A percentile compares a stretch with the other conserved stretches of the same genome.
phyloP scores from a whole-genome alignment of 2,329 filamentous ascomycete genomes.

The Pseudogymnoascus sp. region DNA sequence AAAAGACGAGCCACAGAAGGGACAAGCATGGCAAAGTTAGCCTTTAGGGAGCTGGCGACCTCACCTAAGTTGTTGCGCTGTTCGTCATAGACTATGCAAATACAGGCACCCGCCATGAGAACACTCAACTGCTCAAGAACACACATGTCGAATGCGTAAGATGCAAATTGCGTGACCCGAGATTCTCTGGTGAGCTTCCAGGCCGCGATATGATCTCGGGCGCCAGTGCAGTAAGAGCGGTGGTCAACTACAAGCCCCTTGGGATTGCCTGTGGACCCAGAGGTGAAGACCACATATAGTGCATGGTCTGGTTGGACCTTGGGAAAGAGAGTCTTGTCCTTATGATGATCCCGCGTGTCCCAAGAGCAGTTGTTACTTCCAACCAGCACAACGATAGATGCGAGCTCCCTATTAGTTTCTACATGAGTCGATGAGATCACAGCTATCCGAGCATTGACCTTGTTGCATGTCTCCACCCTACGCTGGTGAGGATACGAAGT shows the following conservation, averaged over 20 bases:
- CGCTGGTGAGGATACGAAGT: constrained; percentile 24
- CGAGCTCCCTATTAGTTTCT: not conserved
- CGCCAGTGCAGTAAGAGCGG: constrained; percentile 12
- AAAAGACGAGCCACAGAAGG: constrained; percentile 14
- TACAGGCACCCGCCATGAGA: constrained; percentile 15
- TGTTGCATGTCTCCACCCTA: constrained; percentile 12
- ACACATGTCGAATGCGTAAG: constrained; percentile 19
- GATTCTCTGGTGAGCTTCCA: constrained; percentile 1
- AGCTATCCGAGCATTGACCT: not conserved
- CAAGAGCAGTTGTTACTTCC: not conserved
- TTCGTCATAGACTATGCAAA: constrained; percentile 20
- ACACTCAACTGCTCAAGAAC: constrained; percentile 17
- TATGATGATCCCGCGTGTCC: not conserved
- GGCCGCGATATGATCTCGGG: constrained; percentile 1
- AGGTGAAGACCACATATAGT: constrained; percentile 18
- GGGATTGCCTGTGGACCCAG: constrained; percentile 20
- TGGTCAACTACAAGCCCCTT: constrained; percentile 21
- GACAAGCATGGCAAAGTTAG: constrained; percentile 17
- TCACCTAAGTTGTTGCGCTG: constrained; percentile 13
- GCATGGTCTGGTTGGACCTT: not conserved
- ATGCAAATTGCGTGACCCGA: constrained; percentile 20
- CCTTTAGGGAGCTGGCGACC: constrained; percentile 11
- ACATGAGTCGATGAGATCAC: not conserved
- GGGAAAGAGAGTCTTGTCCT: not conserved
- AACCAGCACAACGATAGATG: not conserved